A percentile compares a stretch with the other conserved stretches of the same genome.
Evolutionary conservation across 306 rosid genomes (phyloP).

Genomic region (Rosa rugosa): DNA sequence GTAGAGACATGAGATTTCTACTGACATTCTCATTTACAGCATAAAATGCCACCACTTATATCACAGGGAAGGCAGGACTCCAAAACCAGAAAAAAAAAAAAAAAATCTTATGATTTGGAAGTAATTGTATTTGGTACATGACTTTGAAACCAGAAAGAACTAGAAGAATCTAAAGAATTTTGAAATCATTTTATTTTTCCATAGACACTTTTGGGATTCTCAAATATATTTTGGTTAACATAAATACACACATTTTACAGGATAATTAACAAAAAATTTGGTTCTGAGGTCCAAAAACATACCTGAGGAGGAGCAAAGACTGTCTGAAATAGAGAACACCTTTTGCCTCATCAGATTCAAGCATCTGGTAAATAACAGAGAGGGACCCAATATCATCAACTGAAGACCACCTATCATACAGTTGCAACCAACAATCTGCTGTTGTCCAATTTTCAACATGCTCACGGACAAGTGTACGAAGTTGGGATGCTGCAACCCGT

Average conservation of each 20-base stretch:
- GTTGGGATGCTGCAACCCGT: constrained; percentile 80
- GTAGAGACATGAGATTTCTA: constrained; percentile 24
- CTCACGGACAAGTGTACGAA: constrained; percentile 79
- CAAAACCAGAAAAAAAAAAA: not conserved
- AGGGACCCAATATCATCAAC: constrained; percentile 92
- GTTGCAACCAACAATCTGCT: constrained; percentile 86
- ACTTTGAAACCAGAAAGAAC: not conserved
- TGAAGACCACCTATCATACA: constrained; percentile 91
- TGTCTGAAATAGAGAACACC: constrained; percentile 90
- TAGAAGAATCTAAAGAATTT: not conserved
- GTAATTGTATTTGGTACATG: not conserved
- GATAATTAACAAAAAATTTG: not conserved
- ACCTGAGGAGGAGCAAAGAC: constrained; percentile 96
- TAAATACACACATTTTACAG: not conserved
- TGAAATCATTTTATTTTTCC: not conserved
- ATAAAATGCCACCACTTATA: not conserved
- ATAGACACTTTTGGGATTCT: not conserved
- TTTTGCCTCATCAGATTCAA: constrained; percentile 83
- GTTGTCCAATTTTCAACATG: constrained; percentile 90
- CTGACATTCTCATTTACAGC: constrained; percentile 1
- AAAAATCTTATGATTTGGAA: constrained; percentile 2
- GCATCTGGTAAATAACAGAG: constrained; percentile 92
- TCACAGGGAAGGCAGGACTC: constrained; percentile 9
- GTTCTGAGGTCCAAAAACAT: constrained; percentile 18
- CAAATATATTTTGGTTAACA: not conserved